Base-by-base conservation (phyloP, 1,284 basidiomycete species). In the Agaricales sp. region DNA sequence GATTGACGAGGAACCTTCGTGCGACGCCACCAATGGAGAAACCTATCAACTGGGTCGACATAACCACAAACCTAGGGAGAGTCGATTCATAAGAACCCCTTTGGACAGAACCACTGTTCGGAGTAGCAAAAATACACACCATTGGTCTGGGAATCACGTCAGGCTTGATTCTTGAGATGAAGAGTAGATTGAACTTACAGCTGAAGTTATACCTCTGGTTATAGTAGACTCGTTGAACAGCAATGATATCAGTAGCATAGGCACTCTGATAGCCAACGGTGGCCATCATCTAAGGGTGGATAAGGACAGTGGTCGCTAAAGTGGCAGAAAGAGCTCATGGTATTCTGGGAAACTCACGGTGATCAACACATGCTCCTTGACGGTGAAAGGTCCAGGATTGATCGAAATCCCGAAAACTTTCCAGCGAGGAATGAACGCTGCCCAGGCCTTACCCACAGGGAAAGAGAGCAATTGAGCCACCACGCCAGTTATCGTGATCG, bases 31-130 rank as follows among this genome's bases (percentile, higher is more conserved):
- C 89, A 16, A 94, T 78, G 2, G 86, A 83, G 60, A 94, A 91
- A 1, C 92, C 92, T 41, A 92, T 84, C 53, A 94, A 70, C 60
- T 94, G 87, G 0, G 88, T 87, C 4, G 88, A 84, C 69, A 96
- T 79, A 21, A 91, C 77, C 38, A 94, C 64, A 62, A 94, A 73
- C 73, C 82, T 80, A 73, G 85, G 78, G 75, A 82, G 75, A 77
- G 51, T 41, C 49, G 45, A 41, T 47, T 23, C 23, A 39, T 48
- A 20, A 51, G 46, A 46, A 20, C 30, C 26, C 13, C 48, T 18
- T 18, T 16, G 20, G 47, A 48, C 22, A 22, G n/a, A n/a, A n/a
- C n/a, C n/a, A n/a, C n/a, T n/a, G n/a, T n/a, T n/a, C n/a, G n/a
- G n/a, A n/a, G n/a, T n/a, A n/a, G n/a, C n/a, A n/a, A n/a, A n/a